These are phyloP conservation scores for Erythrophleum ivorense DNA, from an alignment of 331 rosid genomes.

Conservation along the genomic window DNA sequence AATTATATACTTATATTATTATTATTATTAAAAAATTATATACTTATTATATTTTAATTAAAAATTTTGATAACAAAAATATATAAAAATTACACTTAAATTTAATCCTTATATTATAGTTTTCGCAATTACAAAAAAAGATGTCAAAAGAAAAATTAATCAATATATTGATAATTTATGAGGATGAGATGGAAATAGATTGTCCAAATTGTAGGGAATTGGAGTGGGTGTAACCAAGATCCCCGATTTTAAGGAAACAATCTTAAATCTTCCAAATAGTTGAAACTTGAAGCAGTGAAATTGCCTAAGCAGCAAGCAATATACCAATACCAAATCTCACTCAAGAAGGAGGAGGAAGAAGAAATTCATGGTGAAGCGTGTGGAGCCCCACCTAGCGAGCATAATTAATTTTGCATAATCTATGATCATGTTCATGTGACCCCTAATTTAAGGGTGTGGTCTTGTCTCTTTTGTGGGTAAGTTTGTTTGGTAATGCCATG, in stretches of 20 bases:
- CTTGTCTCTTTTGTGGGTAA: background rate
- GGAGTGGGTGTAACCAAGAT: conserved; percentile 30
- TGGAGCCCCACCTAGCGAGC: background rate
- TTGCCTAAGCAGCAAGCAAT: background rate
- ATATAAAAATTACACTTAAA: no score
- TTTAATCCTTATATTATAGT: no score
- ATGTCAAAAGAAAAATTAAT: no score
- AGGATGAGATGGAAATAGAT: background rate
- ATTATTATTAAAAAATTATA: no score
- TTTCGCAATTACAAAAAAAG: no score
- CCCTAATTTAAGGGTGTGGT: background rate
- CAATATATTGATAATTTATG: background rate
- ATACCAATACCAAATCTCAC: background rate
- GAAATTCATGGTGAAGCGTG: background rate
- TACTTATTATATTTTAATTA: no score
- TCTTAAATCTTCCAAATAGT: background rate
- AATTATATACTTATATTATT: no score
- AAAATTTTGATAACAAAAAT: no score
- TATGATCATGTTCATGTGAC: background rate
- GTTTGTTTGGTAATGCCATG: background rate
- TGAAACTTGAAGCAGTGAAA: background rate
- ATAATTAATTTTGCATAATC: background rate
- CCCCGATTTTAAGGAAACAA: conserved; percentile 19
- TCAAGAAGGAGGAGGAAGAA: background rate
- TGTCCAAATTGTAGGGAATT: conserved; percentile 10